Evolutionary conservation across 73 alveolate species (phyloP), one percentile per base, ranked within the genome.

Genomic region (Paramecium octaurelia): DNA sequence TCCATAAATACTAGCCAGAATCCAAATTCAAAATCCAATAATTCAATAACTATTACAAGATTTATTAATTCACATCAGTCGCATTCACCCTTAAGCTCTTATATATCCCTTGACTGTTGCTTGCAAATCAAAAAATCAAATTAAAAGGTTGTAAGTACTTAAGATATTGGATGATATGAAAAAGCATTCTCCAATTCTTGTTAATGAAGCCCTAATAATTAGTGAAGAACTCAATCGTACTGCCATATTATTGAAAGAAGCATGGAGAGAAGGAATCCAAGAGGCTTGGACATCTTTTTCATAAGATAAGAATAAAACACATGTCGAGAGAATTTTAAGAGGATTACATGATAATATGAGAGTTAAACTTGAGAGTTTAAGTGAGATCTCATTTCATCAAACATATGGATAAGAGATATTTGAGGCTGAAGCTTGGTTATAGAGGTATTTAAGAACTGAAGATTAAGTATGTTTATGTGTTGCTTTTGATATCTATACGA

Each of bases 1-100:
- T 58, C 99, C 99, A 6, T 97, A 98, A 94, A 93, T 98, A n/a
- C 93, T 98, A 35, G 99, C 99, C 18, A 95, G 99, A 86, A 97
- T 98, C 24, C 96, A 97, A 64, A 95, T 98, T 0, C 94, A 96
- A 69, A 96, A 98, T 92, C 94, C 95, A 18, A 91, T 75, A 14
- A 95, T 98, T 21, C 92, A 96, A 93, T 86, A 92, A 12, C 86
- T 97, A 27, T 58, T 98, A 71, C 88, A 96, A 58, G 97, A 95
- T 59, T 95, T 98, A 58, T 94, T 98, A 46, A 96, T 92, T 54
- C 97, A 94, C 27, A 96, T 98, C 11, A 96, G 99, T 12, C 92
- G 92, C 54, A 92, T 96, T 36, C 97, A 96, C 89, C 99, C 99
- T 2, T 91, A 98, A 80, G 97, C 99, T n/a, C 86, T 98, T 70